Conservation (phyloP, 805 yeast genomes). For the Yarrowia deformans region DNA sequence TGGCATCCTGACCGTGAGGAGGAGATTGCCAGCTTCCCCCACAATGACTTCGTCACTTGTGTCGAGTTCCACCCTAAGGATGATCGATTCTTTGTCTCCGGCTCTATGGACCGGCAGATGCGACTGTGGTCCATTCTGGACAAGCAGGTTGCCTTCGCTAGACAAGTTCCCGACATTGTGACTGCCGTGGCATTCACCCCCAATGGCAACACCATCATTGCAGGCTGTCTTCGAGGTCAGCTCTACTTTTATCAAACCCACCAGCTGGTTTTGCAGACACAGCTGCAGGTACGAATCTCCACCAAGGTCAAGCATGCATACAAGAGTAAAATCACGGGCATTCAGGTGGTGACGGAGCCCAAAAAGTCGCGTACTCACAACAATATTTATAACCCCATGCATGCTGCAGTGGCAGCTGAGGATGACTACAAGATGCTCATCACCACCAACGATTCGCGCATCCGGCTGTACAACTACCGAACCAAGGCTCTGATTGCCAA, state of each 20-base stretch:
- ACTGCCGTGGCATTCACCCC: constrained; percentile 81
- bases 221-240: constrained; percentile 83
- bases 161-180: constrained; percentile 68
- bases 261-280: constrained; percentile 63
- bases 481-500: constrained; percentile 66
- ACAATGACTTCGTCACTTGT: constrained; percentile 83
- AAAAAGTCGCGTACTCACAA: constrained; percentile 33
- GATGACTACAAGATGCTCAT: constrained; percentile 59
- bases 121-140: constrained; percentile 89
- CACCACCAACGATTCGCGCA: constrained; percentile 82
- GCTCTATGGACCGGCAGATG: constrained; percentile 76
- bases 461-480: constrained; percentile 67
- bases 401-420: constrained; percentile 43
- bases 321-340: constrained; percentile 77
- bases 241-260: constrained; percentile 67
- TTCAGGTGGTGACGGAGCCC: constrained; percentile 51
- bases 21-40: constrained; percentile 69
- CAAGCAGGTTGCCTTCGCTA: constrained; percentile 63
- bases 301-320: constrained; percentile 48
- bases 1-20: constrained; percentile 81
- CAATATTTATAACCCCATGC: constrained; percentile 37
- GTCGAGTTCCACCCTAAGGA: constrained; percentile 83
- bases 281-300: constrained; percentile 52
- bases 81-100: constrained; percentile 84
- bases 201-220: constrained; percentile 61